Percentiles rank a stretch among this genome's conserved stretches.
Evolutionary conservation across 2,329 filamentous ascomycete genomes (phyloP).

Genomic region (Chalara sp.): DNA sequence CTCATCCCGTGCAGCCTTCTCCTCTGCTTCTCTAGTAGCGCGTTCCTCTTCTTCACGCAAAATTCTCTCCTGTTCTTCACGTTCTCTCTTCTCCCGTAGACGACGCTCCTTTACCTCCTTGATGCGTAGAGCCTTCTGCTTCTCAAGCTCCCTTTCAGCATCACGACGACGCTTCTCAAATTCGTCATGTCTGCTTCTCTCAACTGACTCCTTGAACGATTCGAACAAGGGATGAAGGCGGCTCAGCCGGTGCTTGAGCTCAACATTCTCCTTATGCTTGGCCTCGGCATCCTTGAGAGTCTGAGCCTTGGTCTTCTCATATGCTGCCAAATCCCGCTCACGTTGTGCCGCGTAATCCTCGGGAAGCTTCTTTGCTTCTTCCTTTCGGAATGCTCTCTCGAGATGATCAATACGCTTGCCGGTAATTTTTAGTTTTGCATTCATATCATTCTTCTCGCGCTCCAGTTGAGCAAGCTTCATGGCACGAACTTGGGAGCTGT

Average conservation of each 20-base stretch:
- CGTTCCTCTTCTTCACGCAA: slow-evolving; percentile 82
- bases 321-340: slow-evolving; percentile 69
- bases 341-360: slow-evolving; percentile 82
- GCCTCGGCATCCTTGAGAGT: slow-evolving; percentile 73
- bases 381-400: slow-evolving; percentile 92
- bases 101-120: slow-evolving; percentile 82
- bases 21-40: slow-evolving; percentile 73
- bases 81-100: slow-evolving; percentile 75
- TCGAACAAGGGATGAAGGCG: slow-evolving; percentile 82
- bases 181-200: slow-evolving; percentile 83
- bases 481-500: slow-evolving; percentile 82
- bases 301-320: slow-evolving; percentile 72
- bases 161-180: slow-evolving; percentile 91
- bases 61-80: slow-evolving; percentile 74
- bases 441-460: slow-evolving; percentile 95
- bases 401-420: slow-evolving; percentile 95
- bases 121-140: slow-evolving; percentile 79
- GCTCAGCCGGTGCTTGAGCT: slow-evolving; percentile 86
- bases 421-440: slow-evolving; percentile 82
- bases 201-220: slow-evolving; percentile 72
- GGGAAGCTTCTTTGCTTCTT: slow-evolving; percentile 86
- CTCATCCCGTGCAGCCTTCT: slow-evolving; percentile 72
- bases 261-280: slow-evolving; percentile 88
- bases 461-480: slow-evolving; percentile 95
- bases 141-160: slow-evolving; percentile 88